Conservation (phyloP, 768 basidiomycete species). For the Xerocomellus amylosporus region DNA sequence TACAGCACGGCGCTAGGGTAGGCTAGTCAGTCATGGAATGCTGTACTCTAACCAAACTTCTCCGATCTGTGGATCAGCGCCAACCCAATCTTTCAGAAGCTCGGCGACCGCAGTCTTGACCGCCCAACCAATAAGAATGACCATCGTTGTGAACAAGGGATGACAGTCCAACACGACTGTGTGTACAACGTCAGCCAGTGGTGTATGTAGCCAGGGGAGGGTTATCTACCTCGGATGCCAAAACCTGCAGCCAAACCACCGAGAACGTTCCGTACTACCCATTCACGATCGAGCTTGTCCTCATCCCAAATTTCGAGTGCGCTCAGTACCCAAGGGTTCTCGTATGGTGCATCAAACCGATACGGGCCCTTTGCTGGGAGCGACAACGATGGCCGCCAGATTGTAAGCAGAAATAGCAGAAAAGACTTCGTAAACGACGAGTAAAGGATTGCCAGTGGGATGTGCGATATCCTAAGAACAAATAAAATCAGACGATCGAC, state of each 20-base stretch:
- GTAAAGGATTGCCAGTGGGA: conserved; percentile 78
- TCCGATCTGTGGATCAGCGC: conserved; percentile 51
- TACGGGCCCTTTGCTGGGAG: conserved; percentile 18
- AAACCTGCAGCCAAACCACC: conserved; percentile 89
- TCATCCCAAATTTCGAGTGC: conserved; percentile 63
- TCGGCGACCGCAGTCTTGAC: conserved; percentile 63
- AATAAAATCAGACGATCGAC: not conserved
- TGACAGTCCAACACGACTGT: conserved; percentile 76
- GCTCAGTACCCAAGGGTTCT: conserved; percentile 36
- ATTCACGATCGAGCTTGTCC: conserved; percentile 73
- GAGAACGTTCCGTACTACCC: conserved; percentile 79
- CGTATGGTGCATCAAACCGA: conserved; percentile 26
- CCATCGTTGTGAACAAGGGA: conserved; percentile 69
- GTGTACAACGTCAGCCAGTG: not conserved
- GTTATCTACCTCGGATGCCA: conserved; percentile 64
- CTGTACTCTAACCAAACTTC: conserved; percentile 81
- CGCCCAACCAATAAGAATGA: conserved; percentile 72
- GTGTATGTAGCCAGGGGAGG: not conserved
- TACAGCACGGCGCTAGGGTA: not conserved
- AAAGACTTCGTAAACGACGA: conserved; percentile 84
- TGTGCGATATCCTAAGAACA: conserved; percentile 56
- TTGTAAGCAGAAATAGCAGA: conserved; percentile 74
- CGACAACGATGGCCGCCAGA: conserved; percentile 60
- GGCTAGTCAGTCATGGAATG: conserved; percentile 50
- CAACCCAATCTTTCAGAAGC: conserved; percentile 67